Evolutionary conservation across 2,329 filamentous ascomycete species (phyloP), one percentile per base, ranked within the genome.

Genomic region (Phoma sp.): DNA sequence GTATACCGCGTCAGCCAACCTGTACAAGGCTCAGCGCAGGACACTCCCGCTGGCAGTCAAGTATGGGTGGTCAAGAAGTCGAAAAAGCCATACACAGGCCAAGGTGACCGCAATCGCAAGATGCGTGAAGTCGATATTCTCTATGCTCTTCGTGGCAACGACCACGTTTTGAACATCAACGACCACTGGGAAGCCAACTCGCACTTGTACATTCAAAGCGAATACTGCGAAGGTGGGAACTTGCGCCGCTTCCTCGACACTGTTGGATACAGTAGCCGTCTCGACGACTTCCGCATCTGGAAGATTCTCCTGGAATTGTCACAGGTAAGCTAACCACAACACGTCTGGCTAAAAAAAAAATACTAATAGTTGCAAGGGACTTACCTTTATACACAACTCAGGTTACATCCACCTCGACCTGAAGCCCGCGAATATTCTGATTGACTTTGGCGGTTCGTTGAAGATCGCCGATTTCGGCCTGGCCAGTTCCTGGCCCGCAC

Each of bases 221-320:
- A 99, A 71, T 98, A 88, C 72, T 99, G 95, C 70, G 93, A 97
- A 73, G 92, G 96, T 72, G 95, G 95, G 15, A 96, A 91, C 57
- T 80, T 99, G 38, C 90, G 96, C 72, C 84, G 87, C 15, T 99
- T 98, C 72, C 82, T 99, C 27, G 84, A 86, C n/a, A 85, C 89
- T 54, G 86, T 92, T 57, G 95, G 95, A 22, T 84, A 88, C 58
- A 92, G 90, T 72, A 93, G 92, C 41, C 86, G 94, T 65, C 79
- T 99, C 62, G 95, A 99, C 76, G 95, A 98, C 74, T 99, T 99
- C 78, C 86, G 95, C 58, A 97, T 98, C 75, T 99, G 95, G 92
- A 99, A 99, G 80, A 94, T 98, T 54, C 80, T 98, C 66, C 84
- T 96, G 37, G 95, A 99, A 74, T 77, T 96, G 55, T 85, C 88